Conservation (phyloP, 1,139 yeast genomes). For the Taphrina pruni region DNA sequence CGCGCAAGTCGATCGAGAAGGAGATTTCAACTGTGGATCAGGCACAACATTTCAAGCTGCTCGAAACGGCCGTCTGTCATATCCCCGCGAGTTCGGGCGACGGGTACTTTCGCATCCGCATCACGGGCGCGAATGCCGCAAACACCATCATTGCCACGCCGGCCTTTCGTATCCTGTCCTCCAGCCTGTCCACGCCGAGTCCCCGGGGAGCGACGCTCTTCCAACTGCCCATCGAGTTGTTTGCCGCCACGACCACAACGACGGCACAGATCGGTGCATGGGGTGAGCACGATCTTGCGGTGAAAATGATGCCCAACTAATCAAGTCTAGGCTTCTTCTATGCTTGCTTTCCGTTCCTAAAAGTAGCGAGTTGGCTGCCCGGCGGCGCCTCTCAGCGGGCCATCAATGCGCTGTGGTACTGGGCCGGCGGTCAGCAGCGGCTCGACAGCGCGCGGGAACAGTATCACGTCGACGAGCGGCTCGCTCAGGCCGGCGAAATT, state of each 20-base stretch:
- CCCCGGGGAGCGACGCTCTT: constrained; percentile 34
- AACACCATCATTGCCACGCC: constrained; percentile 31
- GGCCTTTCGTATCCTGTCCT: constrained; percentile 28
- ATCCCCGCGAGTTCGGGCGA: constrained; percentile 35
- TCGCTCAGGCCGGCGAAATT: constrained; percentile 30
- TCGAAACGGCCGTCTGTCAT: constrained; percentile 34
- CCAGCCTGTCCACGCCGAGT: constrained; percentile 31
- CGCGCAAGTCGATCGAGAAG: constrained; percentile 6
- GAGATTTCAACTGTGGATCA: constrained; percentile 2
- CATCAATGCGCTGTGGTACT: constrained; percentile 27
- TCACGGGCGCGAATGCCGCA: constrained; percentile 12
- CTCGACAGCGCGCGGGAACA: constrained; percentile 24
- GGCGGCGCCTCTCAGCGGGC: constrained; percentile 33
- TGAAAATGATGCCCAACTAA: not conserved
- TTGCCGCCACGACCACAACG: constrained; percentile 21
- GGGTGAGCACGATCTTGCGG: constrained; percentile 5
- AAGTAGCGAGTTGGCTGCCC: constrained; percentile 34
- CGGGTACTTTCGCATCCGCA: constrained; percentile 34
- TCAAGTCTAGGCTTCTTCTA: constrained; percentile 21
- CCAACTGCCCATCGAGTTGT: constrained; percentile 34
- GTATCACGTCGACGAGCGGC: constrained; percentile 30
- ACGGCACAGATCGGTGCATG: constrained; percentile 37
- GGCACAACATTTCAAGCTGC: not conserved
- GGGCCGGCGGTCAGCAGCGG: constrained; percentile 37
- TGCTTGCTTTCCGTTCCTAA: constrained; percentile 38